These are phyloP conservation scores for Wallacemonas sp. DNA, from an alignment of 208 protist genomes.

Conservation along the genomic window DNA sequence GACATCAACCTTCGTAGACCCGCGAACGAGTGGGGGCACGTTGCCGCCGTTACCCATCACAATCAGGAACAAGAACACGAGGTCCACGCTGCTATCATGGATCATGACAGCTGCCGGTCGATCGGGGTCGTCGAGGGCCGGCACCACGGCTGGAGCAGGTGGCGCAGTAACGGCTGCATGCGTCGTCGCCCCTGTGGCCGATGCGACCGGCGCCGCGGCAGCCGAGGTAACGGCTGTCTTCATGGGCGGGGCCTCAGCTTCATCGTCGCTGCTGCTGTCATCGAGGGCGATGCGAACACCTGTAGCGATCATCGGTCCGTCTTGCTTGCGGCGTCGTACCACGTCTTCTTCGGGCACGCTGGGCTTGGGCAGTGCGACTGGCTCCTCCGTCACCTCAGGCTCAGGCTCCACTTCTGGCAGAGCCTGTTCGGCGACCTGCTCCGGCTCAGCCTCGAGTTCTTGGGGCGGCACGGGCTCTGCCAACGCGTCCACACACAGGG, in stretches of 20 bases:
- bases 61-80: slow-evolving; percentile 85
- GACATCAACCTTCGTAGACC: slow-evolving; percentile 85
- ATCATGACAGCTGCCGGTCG: slow-evolving; percentile 44
- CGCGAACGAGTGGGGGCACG: slow-evolving; percentile 73
- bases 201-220: not conserved
- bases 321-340: slow-evolving; percentile 63
- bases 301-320: slow-evolving; percentile 79
- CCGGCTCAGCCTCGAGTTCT: not conserved
- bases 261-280: slow-evolving; percentile 66
- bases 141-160: not conserved
- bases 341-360: slow-evolving; percentile 29
- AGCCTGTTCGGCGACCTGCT: not conserved
- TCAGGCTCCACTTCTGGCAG: not conserved
- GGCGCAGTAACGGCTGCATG: not conserved
- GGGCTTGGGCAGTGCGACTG: not conserved
- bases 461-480: slow-evolving; percentile 6
- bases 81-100: slow-evolving; percentile 71
- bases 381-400: slow-evolving; percentile 18
- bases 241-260: slow-evolving; percentile 6
- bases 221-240: not conserved
- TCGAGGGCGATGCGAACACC: slow-evolving; percentile 53
- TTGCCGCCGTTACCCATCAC: slow-evolving; percentile 86
- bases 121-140: slow-evolving; percentile 4
- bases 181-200: not conserved
- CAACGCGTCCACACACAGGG: slow-evolving; percentile 71